A percentile compares a stretch with the other conserved stretches of the same genome.
These are phyloP conservation scores for Trichophyton simii DNA, from an alignment of 2,329 filamentous ascomycete species.

Conservation along the genomic window DNA sequence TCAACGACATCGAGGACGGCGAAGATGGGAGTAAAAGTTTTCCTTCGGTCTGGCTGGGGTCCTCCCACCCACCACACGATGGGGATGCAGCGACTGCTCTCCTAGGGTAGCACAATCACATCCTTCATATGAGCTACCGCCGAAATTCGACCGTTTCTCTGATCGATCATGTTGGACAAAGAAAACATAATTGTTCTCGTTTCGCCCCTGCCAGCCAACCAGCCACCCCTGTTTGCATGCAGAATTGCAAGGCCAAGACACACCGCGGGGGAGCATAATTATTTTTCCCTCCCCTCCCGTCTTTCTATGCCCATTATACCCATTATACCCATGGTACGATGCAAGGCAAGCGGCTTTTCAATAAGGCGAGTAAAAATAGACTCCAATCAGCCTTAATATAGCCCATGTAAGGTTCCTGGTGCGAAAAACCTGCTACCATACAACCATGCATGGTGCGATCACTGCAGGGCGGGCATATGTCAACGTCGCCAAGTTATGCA, in stretches of 20 bases:
- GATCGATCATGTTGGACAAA: constrained; percentile 1
- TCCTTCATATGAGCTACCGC: background rate
- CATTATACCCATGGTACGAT: no score
- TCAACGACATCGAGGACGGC: background rate
- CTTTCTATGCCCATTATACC: no score
- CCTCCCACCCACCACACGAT: background rate
- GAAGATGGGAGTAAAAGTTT: no score
- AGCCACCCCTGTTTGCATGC: background rate
- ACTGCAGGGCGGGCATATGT: background rate
- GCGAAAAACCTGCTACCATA: background rate
- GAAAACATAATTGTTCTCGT: background rate
- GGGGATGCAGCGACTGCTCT: background rate
- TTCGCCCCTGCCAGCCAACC: background rate
- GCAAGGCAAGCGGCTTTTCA: background rate
- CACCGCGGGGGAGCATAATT: background rate
- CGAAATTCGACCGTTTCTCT: background rate
- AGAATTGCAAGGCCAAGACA: background rate
- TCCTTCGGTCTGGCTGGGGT: no score
- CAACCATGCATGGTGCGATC: background rate
- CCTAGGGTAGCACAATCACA: background rate
- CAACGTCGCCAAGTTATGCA: background rate
- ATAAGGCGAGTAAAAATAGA: background rate
- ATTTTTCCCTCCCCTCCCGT: no score
- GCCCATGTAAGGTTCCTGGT: background rate
- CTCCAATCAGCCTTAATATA: no score